phyloP scores from a whole-genome alignment of 2,329 filamentous ascomycete genomes.

The Colletotrichum noveboracense region DNA sequence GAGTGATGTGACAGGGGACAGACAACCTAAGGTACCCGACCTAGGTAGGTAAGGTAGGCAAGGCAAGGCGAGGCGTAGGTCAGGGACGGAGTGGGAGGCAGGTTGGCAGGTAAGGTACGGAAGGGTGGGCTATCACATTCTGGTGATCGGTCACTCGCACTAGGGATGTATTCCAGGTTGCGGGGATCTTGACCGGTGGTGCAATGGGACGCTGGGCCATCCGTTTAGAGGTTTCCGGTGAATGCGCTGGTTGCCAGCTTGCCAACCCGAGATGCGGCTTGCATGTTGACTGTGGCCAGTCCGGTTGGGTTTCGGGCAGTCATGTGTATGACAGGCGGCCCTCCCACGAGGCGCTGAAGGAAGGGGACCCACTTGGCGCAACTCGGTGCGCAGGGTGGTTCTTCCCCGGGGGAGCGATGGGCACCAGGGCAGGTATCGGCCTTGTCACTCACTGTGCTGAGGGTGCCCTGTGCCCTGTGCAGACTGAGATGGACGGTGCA shows the following conservation, averaged over 20 bases:
- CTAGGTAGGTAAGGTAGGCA: background rate
- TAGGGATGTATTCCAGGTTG: background rate
- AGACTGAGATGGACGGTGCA: background rate
- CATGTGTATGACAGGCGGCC: background rate
- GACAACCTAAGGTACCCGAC: background rate
- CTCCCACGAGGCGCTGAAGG: slow-evolving; percentile 14
- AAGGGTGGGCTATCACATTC: slow-evolving; percentile 17
- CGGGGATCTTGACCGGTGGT: slow-evolving; percentile 17
- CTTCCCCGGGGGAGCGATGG: background rate
- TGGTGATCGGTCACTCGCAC: slow-evolving; percentile 18
- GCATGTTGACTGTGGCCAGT: background rate
- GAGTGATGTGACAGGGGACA: background rate
- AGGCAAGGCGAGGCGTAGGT: background rate
- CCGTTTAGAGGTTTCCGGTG: slow-evolving; percentile 15
- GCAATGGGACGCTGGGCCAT: slow-evolving; percentile 5
- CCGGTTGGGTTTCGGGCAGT: background rate
- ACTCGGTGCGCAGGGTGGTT: background rate
- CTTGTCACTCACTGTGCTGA: background rate
- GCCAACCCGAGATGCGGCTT: background rate
- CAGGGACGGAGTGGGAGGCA: background rate
- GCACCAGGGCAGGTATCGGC: background rate
- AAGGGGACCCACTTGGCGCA: slow-evolving; percentile 4
- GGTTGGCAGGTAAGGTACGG: background rate
- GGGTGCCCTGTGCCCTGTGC: background rate
- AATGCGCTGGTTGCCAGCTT: slow-evolving; percentile 1